Base-by-base conservation (phyloP, 768 basidiomycete species). In the Floccularia luteovirens region DNA sequence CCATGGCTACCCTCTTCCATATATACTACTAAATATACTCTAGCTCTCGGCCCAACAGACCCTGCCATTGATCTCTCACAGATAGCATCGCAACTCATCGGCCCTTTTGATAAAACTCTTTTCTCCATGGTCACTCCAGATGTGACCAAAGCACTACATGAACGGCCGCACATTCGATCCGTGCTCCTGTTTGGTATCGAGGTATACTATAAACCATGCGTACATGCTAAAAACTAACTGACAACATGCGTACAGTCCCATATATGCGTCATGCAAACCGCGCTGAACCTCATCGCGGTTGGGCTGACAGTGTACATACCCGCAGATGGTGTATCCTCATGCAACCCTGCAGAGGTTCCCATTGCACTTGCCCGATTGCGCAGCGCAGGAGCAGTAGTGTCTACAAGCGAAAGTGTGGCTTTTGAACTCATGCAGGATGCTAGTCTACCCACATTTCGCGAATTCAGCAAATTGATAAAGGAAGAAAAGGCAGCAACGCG, bases 161-260 rank as follows among this genome's bases (percentile, higher is more conserved):
- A 67, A 4, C 69, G 66, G 19, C 69, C 72, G 3, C 49, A 62
- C 11, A 54, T 83, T 42, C 67, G 69, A 28, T 77, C 75, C 5
- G 64, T 91, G 33, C 75, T 94, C 5, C 55, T 97, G 4, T 79
- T 90, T 45, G 93, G 93, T 12, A 91, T 94, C 37, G 92, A 94
- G 72, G 90, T 87, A 47, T 25, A 74, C 57, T 12, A 13, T n/a
- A n/a, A n/a, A n/a, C n/a, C 10, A 24, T 36, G 10, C 5, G 34
- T 34, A 35, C 17, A n/a, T 5, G 3, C 8, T 35, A 17, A 39
- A 44, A 14, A 6, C 19, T 43, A 21, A 16, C 23, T 6, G 1
- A 28, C 16, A 32, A 36, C 27, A 34, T 40, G 17, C 23, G n/a
- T 47, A 12, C 47, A 92, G 90, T 75, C 86, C 12, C 92, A 94